Evolutionary conservation across 2,329 filamentous ascomycete species (phyloP), one percentile per base, ranked within the genome.

Genomic region (Colletotrichum tabaci): DNA sequence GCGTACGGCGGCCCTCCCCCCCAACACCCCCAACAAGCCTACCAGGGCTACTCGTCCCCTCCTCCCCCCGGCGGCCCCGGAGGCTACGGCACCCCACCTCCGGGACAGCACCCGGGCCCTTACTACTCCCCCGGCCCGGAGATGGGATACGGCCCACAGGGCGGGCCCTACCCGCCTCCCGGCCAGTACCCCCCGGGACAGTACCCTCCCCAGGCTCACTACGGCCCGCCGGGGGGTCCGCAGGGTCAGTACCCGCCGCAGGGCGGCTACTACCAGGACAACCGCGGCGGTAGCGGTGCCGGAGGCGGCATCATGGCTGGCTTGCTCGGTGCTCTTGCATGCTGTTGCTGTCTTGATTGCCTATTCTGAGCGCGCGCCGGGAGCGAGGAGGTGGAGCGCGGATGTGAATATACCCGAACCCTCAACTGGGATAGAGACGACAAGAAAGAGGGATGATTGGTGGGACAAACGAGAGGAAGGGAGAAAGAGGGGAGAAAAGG

Each of bases 261-360:
- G 57, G 75, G 74, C 35, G 76, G 71, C 60, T 76, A 78, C 66
- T 76, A 78, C n/a, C 77, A 80, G 60, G 74, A 80, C 66, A 71
- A 71, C 66, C 74, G 72, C 74, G 77, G 75, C 75, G 79, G 77
- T 73, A 79, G 79, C 57, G 77, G 79, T 53, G 76, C 75, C 67
- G 64, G 74, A 65, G 74, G 78, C 35, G 82, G 84, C 56, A 74
- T 84, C 65, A 74, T 88, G 52, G 84, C 84, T 44, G 86, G 85
- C 52, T 77, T 88, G 64, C 75, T 89, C 18, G 88, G 86, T 18
- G 82, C 83, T 73, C 77, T 88, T 71, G 88, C 88, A 1, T 89
- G 87, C 78, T 90, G 88, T 77, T 90, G 88, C 80, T 90, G 88
- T 77, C 77, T 90, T 76, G 88, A 90, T 74, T 81, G 83, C 55